Evolutionary conservation across 2,329 filamentous ascomycete species (phyloP).

Genomic region (Cordyceps farinosa): DNA sequence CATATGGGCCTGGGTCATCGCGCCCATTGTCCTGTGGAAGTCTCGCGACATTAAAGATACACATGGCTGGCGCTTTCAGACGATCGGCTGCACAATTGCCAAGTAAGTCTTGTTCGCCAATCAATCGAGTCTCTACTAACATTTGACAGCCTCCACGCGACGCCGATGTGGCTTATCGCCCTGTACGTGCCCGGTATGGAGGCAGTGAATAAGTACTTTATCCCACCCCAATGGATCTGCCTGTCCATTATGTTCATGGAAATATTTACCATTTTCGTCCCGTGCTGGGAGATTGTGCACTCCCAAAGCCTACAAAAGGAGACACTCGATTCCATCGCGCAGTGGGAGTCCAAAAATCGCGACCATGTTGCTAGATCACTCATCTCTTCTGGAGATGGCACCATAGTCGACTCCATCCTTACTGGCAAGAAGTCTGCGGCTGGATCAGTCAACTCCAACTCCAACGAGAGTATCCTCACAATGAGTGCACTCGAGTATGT

Average conservation of each 20-base stretch:
- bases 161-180: conserved; percentile 53
- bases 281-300: conserved; percentile 54
- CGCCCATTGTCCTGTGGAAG: conserved; percentile 56
- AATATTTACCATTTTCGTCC: conserved; percentile 59
- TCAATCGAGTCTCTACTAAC: not conserved
- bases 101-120: conserved; percentile 29
- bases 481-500: conserved; percentile 62
- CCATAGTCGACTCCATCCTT: conserved; percentile 27
- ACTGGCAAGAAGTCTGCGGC: conserved; percentile 33
- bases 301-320: conserved; percentile 39
- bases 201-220: conserved; percentile 44
- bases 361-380: conserved; percentile 25
- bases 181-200: conserved; percentile 41
- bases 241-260: conserved; percentile 56
- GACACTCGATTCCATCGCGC: conserved; percentile 42
- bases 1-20: conserved; percentile 57
- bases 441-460: conserved; percentile 23
- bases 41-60: conserved; percentile 60
- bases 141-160: conserved; percentile 15
- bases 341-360: conserved; percentile 39
- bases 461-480: conserved; percentile 46
- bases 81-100: conserved; percentile 46
- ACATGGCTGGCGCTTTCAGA: conserved; percentile 62
- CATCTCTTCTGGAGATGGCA: conserved; percentile 20
- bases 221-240: conserved; percentile 53